Percentiles rank a stretch among this genome's conserved stretches.
Evolutionary conservation across 495 filamentous ascomycete species (phyloP).

Genomic region (Diplogelasinospora grovesii): DNA sequence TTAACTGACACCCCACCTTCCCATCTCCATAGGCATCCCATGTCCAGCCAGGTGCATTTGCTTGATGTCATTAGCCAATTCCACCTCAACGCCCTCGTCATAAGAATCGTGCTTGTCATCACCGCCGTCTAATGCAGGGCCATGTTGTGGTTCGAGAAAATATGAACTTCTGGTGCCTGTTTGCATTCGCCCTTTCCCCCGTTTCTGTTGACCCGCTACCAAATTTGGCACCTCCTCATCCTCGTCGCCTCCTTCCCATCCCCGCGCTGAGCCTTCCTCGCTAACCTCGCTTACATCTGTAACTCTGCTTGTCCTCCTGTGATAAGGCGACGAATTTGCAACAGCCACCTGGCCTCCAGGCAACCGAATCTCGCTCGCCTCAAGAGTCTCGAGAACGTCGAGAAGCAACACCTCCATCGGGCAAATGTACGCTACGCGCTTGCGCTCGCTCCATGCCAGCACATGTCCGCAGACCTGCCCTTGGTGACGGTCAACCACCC

Average conservation of each 20-base stretch:
- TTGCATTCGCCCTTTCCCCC: slow-evolving; percentile 6
- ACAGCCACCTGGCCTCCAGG: slow-evolving; percentile 34
- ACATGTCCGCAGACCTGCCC: slow-evolving; percentile 87
- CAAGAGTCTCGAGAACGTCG: slow-evolving; percentile 74
- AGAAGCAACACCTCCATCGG: slow-evolving; percentile 87
- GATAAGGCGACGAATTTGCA: background rate
- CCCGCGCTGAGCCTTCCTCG: background rate
- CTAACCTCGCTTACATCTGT: slow-evolving; percentile 3
- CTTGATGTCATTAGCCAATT: slow-evolving; percentile 11
- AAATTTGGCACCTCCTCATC: background rate
- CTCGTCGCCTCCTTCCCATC: background rate
- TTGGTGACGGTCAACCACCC: slow-evolving; percentile 76
- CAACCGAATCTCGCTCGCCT: slow-evolving; percentile 46
- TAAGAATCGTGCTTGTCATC: slow-evolving; percentile 13
- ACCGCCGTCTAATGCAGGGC: too few relatives aligned
- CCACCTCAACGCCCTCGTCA: slow-evolving; percentile 20
- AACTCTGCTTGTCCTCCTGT: background rate
- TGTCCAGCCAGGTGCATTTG: slow-evolving; percentile 10
- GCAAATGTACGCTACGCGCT: slow-evolving; percentile 75
- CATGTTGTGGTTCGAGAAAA: background rate
- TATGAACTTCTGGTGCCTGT: slow-evolving; percentile 2
- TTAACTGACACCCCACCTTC: slow-evolving; percentile 12
- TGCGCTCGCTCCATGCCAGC: slow-evolving; percentile 73
- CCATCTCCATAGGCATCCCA: slow-evolving; percentile 4
- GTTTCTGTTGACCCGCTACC: background rate